A percentile compares a stretch with the other conserved stretches of the same genome.
Evolutionary conservation across 306 rosid genomes (phyloP).

Genomic region (Lupinus albus): DNA sequence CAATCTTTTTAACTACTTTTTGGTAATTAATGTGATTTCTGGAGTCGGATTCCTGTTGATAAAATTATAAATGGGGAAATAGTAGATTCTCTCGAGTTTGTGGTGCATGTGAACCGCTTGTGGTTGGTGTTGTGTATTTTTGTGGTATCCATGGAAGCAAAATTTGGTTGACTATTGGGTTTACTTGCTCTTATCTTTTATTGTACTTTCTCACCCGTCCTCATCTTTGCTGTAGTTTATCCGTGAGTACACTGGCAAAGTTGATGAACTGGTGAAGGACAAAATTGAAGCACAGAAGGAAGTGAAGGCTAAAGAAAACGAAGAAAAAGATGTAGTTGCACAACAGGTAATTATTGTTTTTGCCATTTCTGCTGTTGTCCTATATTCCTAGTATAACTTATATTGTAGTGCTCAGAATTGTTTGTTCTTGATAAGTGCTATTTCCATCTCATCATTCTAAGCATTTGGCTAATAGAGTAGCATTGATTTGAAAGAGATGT

Average conservation of each 20-base stretch:
- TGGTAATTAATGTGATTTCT: conserved; percentile 29
- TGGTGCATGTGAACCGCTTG: conserved; percentile 35
- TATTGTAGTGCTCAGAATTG: conserved; percentile 10
- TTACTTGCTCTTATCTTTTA: conserved; percentile 15
- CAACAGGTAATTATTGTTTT: conserved; percentile 84
- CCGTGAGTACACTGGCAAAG: conserved; percentile 97
- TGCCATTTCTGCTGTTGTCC: conserved; percentile 7
- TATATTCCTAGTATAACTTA: neutral
- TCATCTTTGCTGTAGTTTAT: conserved; percentile 58
- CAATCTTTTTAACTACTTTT: conserved; percentile 29
- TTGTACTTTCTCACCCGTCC: conserved; percentile 30
- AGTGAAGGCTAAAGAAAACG: conserved; percentile 79
- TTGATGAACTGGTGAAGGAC: conserved; percentile 90
- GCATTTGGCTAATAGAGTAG: conserved; percentile 1
- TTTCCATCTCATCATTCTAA: neutral
- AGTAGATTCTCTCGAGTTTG: conserved; percentile 17
- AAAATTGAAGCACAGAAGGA: conserved; percentile 79
- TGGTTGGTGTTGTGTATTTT: conserved; percentile 15
- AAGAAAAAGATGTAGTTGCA: conserved; percentile 89
- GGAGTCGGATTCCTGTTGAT: conserved; percentile 19
- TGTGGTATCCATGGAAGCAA: conserved; percentile 13
- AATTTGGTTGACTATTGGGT: conserved; percentile 17
- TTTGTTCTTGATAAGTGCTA: conserved; percentile 1
- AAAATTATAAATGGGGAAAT: conserved; percentile 7
- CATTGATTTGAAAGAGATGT: conserved; percentile 31